Base-by-base conservation (phyloP, 768 basidiomycete genomes). In the Tulasnella sp. region DNA sequence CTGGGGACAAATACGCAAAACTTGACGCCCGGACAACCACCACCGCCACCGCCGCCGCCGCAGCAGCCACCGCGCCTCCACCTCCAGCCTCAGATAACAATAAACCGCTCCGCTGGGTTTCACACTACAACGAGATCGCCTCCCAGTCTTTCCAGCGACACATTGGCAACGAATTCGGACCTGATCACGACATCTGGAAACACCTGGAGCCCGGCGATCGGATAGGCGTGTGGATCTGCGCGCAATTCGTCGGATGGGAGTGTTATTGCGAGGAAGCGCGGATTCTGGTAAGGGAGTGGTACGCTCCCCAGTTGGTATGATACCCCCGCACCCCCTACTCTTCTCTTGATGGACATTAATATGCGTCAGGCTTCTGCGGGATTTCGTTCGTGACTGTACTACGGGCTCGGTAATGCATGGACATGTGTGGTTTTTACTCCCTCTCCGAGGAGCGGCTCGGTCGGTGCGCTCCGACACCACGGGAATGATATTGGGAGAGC, bases 221-320 rank as follows among this genome's bases (percentile, higher is more conserved):
- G 51, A 40, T 77, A 40, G 77, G 69, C 5, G 77, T 73, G 20
- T 77, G 77, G 77, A 77, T 77, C n/a, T 48, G 48, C 42, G 77
- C 77, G 40, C 69, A 71, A 39, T 44, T 35, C 51, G 42, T 26
- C 10, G 77, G 69, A 35, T 77, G 77, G 77, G 67, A 40, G 42
- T 42, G 46, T 35, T 67, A 67, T 18, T 67, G 61, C 61, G 61
- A 67, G 29, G 61, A 67, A 6, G 61, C 61, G 32, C 32, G 29
- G 61, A 29, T 67, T 29, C 9, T 67, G 32, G 16, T 67, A 2
- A 9, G 61, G 26, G 61, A 67, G 32, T 67, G 61, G 61, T 67
- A 67, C 32, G 29, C 61, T 32, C 61, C 61, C 10, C 32, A 67
- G 61, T 29, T 67, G 15, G 61, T 67, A 67, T 67, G 32, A 20